These are phyloP conservation scores for Irineochytrium annulatum DNA, from an alignment of 192 early-diverging fungal species.

Conservation along the genomic window DNA sequence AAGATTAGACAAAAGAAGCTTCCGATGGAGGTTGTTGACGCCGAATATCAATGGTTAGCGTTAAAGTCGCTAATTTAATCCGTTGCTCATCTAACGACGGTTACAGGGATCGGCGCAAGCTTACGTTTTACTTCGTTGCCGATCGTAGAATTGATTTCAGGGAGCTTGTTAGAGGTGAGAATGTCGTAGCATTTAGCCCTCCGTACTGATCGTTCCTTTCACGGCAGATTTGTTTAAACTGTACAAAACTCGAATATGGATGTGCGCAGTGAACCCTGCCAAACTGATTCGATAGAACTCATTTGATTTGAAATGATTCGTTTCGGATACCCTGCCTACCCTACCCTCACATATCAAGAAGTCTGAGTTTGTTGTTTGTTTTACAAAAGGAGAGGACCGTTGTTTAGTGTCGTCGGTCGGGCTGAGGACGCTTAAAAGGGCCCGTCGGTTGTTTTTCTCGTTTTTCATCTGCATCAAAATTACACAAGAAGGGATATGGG, in stretches of 20 bases:
- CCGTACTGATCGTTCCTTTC: background rate
- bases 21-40: conserved; percentile 94
- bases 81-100: background rate
- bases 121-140: conserved; percentile 94
- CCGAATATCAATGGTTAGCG: conserved; percentile 93
- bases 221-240: conserved; percentile 83
- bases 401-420: no score
- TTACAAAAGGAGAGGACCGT: no score
- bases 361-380: no score
- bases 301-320: no score
- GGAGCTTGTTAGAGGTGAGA: conserved; percentile 73
- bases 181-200: background rate
- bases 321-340: no score
- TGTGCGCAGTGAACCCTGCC: conserved; percentile 60
- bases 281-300: conserved; percentile 19
- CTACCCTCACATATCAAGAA: no score
- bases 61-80: background rate
- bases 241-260: conserved; percentile 98
- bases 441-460: no score
- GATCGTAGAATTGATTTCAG: conserved; percentile 94
- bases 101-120: conserved; percentile 85
- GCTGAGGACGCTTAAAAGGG: no score
- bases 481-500: no score
- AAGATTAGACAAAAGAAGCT: conserved; percentile 88
- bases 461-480: no score